Conservation (phyloP, 306 rosid genomes). For the Astragalus membranaceus region DNA sequence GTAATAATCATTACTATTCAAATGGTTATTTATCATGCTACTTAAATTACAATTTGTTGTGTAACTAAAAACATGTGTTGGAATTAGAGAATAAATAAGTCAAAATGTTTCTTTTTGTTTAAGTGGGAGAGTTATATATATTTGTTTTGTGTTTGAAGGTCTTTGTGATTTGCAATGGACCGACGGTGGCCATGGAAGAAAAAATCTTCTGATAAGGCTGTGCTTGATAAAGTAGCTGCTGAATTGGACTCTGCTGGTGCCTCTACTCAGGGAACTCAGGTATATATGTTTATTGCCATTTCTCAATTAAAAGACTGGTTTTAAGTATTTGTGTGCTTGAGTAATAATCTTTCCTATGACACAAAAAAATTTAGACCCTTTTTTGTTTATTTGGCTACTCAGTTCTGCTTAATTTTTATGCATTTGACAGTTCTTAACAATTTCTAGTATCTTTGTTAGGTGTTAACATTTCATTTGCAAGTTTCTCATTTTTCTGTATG, state of each 20-base stretch:
- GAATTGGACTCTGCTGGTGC: slow-evolving; percentile 47
- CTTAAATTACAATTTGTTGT: not conserved
- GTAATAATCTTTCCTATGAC: not conserved
- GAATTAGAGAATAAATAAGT: not conserved
- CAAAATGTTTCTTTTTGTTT: not conserved
- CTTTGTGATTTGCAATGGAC: slow-evolving; percentile 54
- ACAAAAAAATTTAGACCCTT: not conserved
- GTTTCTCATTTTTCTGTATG: not conserved
- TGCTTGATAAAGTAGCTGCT: slow-evolving; percentile 68
- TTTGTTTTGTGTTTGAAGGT: slow-evolving; percentile 13
- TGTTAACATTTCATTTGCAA: not conserved
- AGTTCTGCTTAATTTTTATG: not conserved
- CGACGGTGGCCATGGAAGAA: slow-evolving; percentile 99
- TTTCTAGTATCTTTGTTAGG: not conserved
- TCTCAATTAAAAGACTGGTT: not conserved
- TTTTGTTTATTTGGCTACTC: not conserved
- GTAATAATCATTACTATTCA: not conserved
- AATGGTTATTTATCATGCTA: not conserved
- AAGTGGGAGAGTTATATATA: not conserved
- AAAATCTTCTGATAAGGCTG: slow-evolving; percentile 76
- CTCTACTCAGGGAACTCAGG: slow-evolving; percentile 47
- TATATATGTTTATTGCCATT: slow-evolving; percentile 23
- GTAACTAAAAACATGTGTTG: not conserved
- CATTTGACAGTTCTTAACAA: not conserved
- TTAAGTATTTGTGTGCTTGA: not conserved